Base-by-base conservation (phyloP, 805 yeast species). In the Suhomyces kilbournensis region DNA sequence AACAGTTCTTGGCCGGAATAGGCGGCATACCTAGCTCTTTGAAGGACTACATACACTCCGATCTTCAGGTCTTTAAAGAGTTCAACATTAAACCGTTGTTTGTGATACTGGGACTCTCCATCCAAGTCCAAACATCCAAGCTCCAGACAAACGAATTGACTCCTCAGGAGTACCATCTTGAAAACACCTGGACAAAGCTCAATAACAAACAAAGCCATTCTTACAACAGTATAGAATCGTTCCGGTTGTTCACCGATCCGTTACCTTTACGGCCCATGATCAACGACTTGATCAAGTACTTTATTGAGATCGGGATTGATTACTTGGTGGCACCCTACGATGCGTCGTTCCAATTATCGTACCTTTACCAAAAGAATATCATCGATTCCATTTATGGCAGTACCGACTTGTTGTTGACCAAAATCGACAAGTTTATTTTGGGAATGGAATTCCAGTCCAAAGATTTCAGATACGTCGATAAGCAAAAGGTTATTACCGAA, bases 331-430 rank as follows among this genome's bases (percentile, higher is more conserved):
- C 96, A 34, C 98, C 98, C 4, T 91, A 84, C 63, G 77, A 84
- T 44, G 83, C 97, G 0, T 84, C 90, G 70, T 80, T 85, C 40
- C 97, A 93, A 68, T 75, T 94, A 60, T 82, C 88, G 6, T 90
- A 90, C 61, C 70, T 93, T 60, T 77, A 78, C 55, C 79, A 79
- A 44, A 74, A 74, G 47, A 76, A 74, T 0, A 70, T 75, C 45
- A 80, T 93, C 48, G 91, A 92, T 66, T 84, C 87, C 4, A 82
- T 92, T 35, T 88, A 84, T 68, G 97, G 96, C 0, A 85, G 97
- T 7, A 85, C 91, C 1, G 98, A 94, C 60, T 77, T 84, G 38
- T 71, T 92, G 44, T 72, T 93, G 64, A 78, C 80, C 22, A 67
- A 72, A 15, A 77, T 87, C 25, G 94, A 89, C 52, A 86, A 82